phyloP scores from a whole-genome alignment of 169 alveolate genomes.

The Eimeria acervulina region DNA sequence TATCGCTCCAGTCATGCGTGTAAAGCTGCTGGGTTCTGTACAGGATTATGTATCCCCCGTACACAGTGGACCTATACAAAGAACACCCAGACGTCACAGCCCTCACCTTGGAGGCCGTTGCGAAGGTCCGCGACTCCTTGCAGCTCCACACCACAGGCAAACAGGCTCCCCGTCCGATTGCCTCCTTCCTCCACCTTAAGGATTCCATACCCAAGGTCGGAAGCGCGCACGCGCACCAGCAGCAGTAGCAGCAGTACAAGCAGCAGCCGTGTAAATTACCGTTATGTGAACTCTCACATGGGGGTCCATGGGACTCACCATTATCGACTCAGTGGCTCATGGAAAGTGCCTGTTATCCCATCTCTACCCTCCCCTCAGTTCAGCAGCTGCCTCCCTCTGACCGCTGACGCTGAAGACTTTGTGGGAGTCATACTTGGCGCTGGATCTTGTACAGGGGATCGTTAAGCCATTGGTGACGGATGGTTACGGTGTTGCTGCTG shows the following conservation, averaged over 20 bases:
- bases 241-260: not conserved
- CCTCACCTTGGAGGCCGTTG: conserved; percentile 79
- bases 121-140: conserved; percentile 72
- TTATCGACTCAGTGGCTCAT: not conserved
- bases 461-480: not conserved
- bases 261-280: not conserved
- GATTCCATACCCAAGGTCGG: conserved; percentile 66
- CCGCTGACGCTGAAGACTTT: too few species aligned
- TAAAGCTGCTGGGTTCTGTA: not conserved
- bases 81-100: conserved; percentile 56
- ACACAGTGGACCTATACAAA: conserved; percentile 63
- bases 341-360: not conserved
- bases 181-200: conserved; percentile 78
- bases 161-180: conserved; percentile 81
- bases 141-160: conserved; percentile 78
- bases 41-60: conserved; percentile 62
- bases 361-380: not conserved
- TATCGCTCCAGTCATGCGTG: not conserved
- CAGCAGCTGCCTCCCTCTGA: not conserved
- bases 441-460: not conserved
- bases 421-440: not conserved
- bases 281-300: not conserved
- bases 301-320: not conserved
- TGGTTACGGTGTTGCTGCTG: not conserved
- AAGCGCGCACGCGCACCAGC: not conserved